A percentile compares a stretch with the other conserved stretches of the same genome.
phyloP scores from a whole-genome alignment of 495 filamentous ascomycete species.

The Penicillium maclennaniae region DNA sequence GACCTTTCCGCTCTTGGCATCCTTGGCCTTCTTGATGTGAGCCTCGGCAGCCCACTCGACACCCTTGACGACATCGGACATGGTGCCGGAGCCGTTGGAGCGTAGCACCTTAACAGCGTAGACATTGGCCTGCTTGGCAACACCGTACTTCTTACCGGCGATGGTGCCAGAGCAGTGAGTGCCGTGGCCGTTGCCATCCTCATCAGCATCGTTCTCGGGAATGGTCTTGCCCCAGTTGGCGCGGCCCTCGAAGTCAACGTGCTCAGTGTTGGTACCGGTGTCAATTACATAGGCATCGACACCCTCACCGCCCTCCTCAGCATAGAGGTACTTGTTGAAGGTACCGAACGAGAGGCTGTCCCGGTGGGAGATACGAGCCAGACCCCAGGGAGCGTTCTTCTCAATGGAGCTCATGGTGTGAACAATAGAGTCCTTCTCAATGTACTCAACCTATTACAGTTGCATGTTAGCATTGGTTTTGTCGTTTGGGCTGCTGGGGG shows the following conservation, averaged over 20 bases:
- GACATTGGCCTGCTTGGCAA: slow-evolving; percentile 96
- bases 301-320: slow-evolving; percentile 88
- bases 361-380: slow-evolving; percentile 96
- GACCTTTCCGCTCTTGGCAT: slow-evolving; percentile 71
- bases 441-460: slow-evolving; percentile 76
- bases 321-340: slow-evolving; percentile 98
- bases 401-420: slow-evolving; percentile 73
- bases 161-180: slow-evolving; percentile 99
- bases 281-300: slow-evolving; percentile 99
- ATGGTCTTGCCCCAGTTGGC: slow-evolving; percentile 97
- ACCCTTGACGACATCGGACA: slow-evolving; percentile 98
- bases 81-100: slow-evolving; percentile 95
- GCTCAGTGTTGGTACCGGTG: slow-evolving; percentile 88
- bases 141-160: slow-evolving; percentile 97
- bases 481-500: background rate
- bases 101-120: slow-evolving; percentile 97
- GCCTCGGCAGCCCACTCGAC: slow-evolving; percentile 88
- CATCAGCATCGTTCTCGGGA: slow-evolving; percentile 74
- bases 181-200: slow-evolving; percentile 97
- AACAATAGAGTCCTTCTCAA: slow-evolving; percentile 91
- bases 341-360: slow-evolving; percentile 78
- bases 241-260: slow-evolving; percentile 96
- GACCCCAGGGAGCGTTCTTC: slow-evolving; percentile 94
- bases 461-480: slow-evolving; percentile 9
- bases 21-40: slow-evolving; percentile 69